These are phyloP conservation scores for Phytopythium oedochilum DNA, from an alignment of 352 stramenopile genomes.

Conservation along the genomic window DNA sequence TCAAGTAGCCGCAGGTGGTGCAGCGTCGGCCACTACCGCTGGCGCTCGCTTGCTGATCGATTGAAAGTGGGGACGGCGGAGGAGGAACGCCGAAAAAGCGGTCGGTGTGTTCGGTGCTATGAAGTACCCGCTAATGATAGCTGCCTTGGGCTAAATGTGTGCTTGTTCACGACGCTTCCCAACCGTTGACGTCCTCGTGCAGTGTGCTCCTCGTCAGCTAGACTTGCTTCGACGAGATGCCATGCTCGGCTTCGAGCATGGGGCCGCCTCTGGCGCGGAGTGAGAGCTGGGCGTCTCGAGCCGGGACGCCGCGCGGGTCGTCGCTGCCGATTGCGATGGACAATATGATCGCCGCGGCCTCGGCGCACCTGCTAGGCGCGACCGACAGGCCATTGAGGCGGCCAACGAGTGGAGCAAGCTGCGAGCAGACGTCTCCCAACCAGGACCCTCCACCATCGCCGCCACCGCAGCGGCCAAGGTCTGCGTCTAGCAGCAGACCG, in stretches of 20 bases:
- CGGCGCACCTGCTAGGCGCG: not conserved
- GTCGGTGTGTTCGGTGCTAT: no score
- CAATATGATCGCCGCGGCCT: slow-evolving; percentile 5
- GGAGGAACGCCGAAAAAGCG: no score
- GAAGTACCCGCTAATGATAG: no score
- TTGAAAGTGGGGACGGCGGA: no score
- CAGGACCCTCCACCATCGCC: not conserved
- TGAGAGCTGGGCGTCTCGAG: not conserved
- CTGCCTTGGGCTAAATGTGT: not conserved
- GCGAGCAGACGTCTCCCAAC: not conserved
- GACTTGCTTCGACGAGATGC: not conserved
- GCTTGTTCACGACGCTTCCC: not conserved
- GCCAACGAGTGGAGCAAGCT: not conserved
- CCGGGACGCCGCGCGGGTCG: not conserved
- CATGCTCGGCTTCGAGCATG: not conserved
- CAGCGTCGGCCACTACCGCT: no score
- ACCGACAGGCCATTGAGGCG: not conserved
- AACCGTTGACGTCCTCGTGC: not conserved
- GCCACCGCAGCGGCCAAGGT: not conserved
- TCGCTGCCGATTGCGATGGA: not conserved
- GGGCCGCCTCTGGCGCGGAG: not conserved
- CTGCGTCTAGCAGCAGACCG: not conserved
- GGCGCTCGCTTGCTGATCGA: no score
- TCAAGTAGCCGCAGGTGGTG: slow-evolving; percentile 55
- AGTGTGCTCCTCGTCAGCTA: no score